These are phyloP conservation scores for Capsicum pubescens DNA, from an alignment of 257 asterid species.

Conservation along the genomic window DNA sequence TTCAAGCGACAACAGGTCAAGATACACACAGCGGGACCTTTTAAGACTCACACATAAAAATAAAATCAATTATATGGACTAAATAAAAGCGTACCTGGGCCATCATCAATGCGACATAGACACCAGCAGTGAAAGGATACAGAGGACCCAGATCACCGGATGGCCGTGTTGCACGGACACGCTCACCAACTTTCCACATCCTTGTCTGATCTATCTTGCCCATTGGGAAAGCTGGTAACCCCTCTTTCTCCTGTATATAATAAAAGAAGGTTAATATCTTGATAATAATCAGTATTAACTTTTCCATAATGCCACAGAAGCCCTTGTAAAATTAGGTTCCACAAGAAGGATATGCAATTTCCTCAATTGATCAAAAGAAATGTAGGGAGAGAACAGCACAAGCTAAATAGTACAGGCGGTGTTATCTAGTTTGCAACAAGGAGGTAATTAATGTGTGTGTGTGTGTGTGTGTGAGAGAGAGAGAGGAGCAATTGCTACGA, in stretches of 20 bases:
- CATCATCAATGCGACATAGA: constrained; percentile 88
- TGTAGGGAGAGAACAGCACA: constrained; percentile 12
- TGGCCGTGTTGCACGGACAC: constrained; percentile 69
- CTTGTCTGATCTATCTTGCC: constrained; percentile 91
- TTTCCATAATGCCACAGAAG: not conserved
- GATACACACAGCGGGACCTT: not conserved
- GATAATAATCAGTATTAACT: not conserved
- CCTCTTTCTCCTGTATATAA: constrained; percentile 77
- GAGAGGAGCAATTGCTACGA: not conserved
- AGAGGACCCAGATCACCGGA: constrained; percentile 87
- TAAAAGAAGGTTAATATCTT: constrained; percentile 9
- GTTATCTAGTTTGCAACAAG: not conserved
- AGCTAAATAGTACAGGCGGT: not conserved
- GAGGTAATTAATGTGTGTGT: not conserved
- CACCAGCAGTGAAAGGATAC: constrained; percentile 93
- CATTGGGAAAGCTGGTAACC: constrained; percentile 94
- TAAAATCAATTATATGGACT: not conserved
- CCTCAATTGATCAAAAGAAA: not conserved
- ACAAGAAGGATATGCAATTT: not conserved
- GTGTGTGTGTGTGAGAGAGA: no score
- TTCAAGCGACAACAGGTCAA: not conserved
- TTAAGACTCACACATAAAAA: not conserved
- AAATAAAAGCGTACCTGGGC: constrained; percentile 63
- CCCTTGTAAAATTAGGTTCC: constrained; percentile 3
- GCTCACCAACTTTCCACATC: constrained; percentile 94